Evolutionary conservation across 495 filamentous ascomycete genomes (phyloP), one percentile per base, ranked within the genome.

Genomic region (Xylaria palmicola): DNA sequence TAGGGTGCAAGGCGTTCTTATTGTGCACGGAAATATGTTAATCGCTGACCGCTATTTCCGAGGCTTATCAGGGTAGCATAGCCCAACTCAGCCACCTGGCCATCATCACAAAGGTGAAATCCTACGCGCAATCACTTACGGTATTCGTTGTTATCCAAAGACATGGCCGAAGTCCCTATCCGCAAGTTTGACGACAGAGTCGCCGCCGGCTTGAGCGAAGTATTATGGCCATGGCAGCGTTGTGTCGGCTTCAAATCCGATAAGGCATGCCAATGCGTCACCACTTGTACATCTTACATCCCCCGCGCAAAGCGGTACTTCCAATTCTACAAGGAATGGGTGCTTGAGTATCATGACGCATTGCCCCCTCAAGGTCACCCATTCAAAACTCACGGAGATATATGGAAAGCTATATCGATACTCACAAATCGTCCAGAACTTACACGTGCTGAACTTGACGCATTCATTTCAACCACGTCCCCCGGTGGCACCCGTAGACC

Each of bases 241-340:
- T 70, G 68, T 52, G 52, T 26, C 29, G 59, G 47, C 26, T 68
- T 69, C 39, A 19, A 36, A 30, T 13, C 13, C n/a, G 56, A 52
- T 9, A 32, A 52, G 51, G 36, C 22, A 48, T 68, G 69, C 36
- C 47, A 7, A 26, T 54, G n/a, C n/a, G n/a, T 47, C 22, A 45
- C 45, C 15, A 50, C 20, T 12, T 68, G 66, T 52, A 60, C 69
- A 15, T 49, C 45, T 5, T 55, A 47, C 45, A 56, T 47, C 4
- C 65, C 68, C 45, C 52, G 61, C 20, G 60, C 69, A 12, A 54
- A 43, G 34, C 58, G 64, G 29, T 74, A 65, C 49, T 69, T 71
- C 34, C 56, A 72, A 29, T 68, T 61, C 27, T 74, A 74, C 47
- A 66, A 63, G 40, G 60, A 48, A 3, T 13, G 67, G 20, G 64